Conservation (phyloP, 2,329 filamentous ascomycete genomes). For the Pestalotiopsis sp. region DNA sequence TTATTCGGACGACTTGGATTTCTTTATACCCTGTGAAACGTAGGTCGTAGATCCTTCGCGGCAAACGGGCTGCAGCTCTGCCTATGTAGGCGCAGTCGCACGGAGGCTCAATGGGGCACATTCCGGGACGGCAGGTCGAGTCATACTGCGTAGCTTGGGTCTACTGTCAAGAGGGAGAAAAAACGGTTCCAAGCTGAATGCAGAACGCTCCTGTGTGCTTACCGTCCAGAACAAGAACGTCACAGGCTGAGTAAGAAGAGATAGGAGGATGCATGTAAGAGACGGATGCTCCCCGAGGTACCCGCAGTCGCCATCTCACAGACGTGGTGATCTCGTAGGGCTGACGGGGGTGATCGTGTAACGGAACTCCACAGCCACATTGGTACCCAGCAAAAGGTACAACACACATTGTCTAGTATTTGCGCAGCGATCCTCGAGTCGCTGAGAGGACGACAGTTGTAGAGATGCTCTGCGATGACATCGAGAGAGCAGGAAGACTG, state of each 20-base stretch:
- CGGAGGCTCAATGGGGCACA: not conserved
- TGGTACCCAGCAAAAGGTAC: not conserved
- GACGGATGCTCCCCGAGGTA: constrained; percentile 7
- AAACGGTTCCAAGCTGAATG: not conserved
- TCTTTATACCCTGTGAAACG: not conserved
- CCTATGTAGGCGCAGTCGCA: not conserved
- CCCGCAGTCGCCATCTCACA: constrained; percentile 7
- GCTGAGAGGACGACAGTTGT: not conserved
- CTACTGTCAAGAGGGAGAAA: not conserved
- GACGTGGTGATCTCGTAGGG: constrained; percentile 6
- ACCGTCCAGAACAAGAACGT: not conserved
- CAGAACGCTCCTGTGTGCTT: not conserved
- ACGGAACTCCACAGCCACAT: constrained; percentile 2
- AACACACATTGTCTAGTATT: not conserved
- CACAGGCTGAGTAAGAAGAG: not conserved
- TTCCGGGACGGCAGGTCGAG: not conserved
- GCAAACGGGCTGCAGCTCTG: not conserved
- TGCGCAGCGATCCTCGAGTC: not conserved
- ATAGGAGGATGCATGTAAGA: not conserved
- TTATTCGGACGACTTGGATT: not conserved
- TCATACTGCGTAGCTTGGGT: not conserved
- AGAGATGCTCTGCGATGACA: not conserved
- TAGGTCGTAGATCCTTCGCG: not conserved
- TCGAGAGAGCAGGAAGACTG: not conserved
- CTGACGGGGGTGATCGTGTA: constrained; percentile 6